Evolutionary conservation across 1,284 basidiomycete species (phyloP).

Genomic region (Quambalaria eucalypti): DNA sequence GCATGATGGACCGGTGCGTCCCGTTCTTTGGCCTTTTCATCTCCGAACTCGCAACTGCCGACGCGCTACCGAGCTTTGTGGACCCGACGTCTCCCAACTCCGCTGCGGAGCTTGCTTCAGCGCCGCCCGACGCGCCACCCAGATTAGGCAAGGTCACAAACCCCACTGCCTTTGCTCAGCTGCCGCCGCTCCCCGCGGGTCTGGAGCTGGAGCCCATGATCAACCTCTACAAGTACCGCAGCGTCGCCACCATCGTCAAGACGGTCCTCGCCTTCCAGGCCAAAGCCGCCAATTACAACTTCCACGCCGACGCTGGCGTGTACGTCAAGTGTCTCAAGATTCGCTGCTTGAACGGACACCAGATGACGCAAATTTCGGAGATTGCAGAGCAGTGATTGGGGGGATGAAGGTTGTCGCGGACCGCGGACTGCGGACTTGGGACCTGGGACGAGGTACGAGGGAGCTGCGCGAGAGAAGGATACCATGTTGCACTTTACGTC

Average conservation of each 20-base stretch:
- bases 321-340: slow-evolving; percentile 38
- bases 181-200: slow-evolving; percentile 22
- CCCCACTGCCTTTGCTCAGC: slow-evolving; percentile 19
- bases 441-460: too few relatives aligned
- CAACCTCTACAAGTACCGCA: slow-evolving; percentile 36
- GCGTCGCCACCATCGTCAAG: slow-evolving; percentile 24
- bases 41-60: slow-evolving; percentile 31
- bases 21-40: slow-evolving; percentile 43
- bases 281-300: slow-evolving; percentile 21
- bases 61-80: slow-evolving; percentile 32
- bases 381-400: background rate
- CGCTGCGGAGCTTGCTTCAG: background rate
- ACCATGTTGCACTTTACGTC: too few relatives aligned
- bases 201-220: slow-evolving; percentile 25
- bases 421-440: too few relatives aligned
- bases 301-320: slow-evolving; percentile 28
- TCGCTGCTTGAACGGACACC: slow-evolving; percentile 28
- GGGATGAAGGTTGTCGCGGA: too few relatives aligned
- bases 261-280: slow-evolving; percentile 35
- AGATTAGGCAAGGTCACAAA: slow-evolving; percentile 12
- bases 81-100: slow-evolving; percentile 27
- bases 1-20: slow-evolving; percentile 15
- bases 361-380: slow-evolving; percentile 14
- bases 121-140: slow-evolving; percentile 2
- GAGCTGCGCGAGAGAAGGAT: too few relatives aligned